Percentiles rank a stretch among this genome's conserved stretches.
Conservation (phyloP, 441 rosid species). For the Adansonia madagascariensis region DNA sequence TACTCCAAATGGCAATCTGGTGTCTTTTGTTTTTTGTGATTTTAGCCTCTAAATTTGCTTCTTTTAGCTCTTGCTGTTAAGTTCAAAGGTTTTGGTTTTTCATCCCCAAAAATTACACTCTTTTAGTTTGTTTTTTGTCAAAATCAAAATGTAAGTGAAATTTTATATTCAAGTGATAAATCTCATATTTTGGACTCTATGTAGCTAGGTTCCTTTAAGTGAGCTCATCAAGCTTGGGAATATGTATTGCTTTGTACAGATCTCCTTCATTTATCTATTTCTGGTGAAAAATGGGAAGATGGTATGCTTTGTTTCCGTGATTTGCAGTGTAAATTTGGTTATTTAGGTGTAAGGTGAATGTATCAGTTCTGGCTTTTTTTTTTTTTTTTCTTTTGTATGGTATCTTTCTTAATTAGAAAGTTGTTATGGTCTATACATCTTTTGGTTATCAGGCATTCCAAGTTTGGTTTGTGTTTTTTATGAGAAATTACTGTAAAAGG, state of each 20-base stretch:
- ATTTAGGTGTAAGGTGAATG: slow-evolving; percentile 12
- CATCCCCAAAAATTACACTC: not conserved
- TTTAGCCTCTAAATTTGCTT: slow-evolving; percentile 29
- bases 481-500: slow-evolving; percentile 3
- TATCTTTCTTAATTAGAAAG: slow-evolving; percentile 23
- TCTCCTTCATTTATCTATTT: slow-evolving; percentile 29
- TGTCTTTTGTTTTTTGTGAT: slow-evolving; percentile 33
- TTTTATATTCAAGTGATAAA: not conserved
- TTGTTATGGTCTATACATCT: slow-evolving; percentile 16
- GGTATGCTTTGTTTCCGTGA: slow-evolving; percentile 26
- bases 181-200: not conserved
- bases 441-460: slow-evolving; percentile 14
- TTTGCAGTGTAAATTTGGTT: slow-evolving; percentile 22
- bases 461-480: slow-evolving; percentile 20
- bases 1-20: slow-evolving; percentile 35
- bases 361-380: not conserved
- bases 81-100: slow-evolving; percentile 1
- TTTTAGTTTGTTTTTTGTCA: not conserved
- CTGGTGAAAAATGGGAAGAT: slow-evolving; percentile 20
- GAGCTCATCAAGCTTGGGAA: slow-evolving; percentile 25
- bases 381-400: slow-evolving; percentile 1
- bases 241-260: slow-evolving; percentile 27
- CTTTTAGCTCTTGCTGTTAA: slow-evolving; percentile 11
- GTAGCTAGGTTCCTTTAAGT: not conserved
- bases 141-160: slow-evolving; percentile 11